These are phyloP conservation scores for Chrysosporium keratinophilum DNA, from an alignment of 2,329 filamentous ascomycete species.

Conservation along the genomic window DNA sequence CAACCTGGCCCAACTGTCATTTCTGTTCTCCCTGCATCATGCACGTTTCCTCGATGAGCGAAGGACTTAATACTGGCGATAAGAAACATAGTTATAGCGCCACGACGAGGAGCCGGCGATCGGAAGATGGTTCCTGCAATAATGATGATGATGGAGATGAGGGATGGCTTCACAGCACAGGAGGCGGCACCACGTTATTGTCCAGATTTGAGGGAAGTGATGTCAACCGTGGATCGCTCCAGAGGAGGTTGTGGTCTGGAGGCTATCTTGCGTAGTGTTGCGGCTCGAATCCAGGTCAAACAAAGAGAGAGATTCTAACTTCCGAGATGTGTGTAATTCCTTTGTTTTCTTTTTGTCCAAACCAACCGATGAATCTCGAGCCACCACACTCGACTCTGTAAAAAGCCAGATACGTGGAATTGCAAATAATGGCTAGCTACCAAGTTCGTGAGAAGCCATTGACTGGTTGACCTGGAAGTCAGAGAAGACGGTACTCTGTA, in stretches of 20 bases:
- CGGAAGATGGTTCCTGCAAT: background rate
- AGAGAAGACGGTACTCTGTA: background rate
- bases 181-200: constrained; percentile 10
- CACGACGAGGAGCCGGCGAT: background rate
- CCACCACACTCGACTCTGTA: background rate
- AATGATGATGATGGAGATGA: background rate
- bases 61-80: background rate
- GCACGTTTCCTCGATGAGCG: constrained; percentile 4
- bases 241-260: background rate
- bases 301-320: constrained; percentile 7
- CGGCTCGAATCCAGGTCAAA: background rate
- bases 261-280: constrained; percentile 5
- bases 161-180: background rate
- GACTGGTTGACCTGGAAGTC: background rate
- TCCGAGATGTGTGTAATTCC: constrained; percentile 7
- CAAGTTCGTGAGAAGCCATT: constrained; percentile 5
- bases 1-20: background rate
- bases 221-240: constrained; percentile 4
- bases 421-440: constrained; percentile 5
- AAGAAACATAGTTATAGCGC: background rate
- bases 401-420: constrained; percentile 1
- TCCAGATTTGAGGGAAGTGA: background rate
- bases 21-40: constrained; percentile 1
- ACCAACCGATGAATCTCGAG: background rate
- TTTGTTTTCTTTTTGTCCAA: constrained; percentile 6